Evolutionary conservation across 257 asterid species (phyloP).

Genomic region (Plectranthus barbatus): DNA sequence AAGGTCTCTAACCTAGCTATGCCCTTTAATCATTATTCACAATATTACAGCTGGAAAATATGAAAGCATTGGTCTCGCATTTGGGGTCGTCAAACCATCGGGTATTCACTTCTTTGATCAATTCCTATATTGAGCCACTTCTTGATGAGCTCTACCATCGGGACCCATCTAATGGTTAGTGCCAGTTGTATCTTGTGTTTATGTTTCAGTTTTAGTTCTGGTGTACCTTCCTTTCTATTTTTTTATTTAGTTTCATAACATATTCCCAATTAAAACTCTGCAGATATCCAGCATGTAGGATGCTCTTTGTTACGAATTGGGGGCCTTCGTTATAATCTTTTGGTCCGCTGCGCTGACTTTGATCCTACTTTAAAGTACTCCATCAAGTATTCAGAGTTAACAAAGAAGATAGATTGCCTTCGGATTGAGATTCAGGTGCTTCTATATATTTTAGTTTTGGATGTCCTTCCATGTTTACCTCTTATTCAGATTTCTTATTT

Average conservation of each 20-base stretch:
- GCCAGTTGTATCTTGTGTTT: constrained; percentile 10
- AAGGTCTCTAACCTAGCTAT: neutral
- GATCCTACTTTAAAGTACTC: constrained; percentile 78
- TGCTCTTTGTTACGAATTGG: constrained; percentile 59
- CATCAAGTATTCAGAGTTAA: constrained; percentile 50
- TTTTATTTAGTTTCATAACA: neutral
- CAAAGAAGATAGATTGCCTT: constrained; percentile 61
- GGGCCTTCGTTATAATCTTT: constrained; percentile 63
- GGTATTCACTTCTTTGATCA: constrained; percentile 42
- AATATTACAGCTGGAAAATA: constrained; percentile 29
- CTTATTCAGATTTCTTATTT: too few species aligned
- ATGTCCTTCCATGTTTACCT: neutral
- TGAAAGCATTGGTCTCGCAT: constrained; percentile 35
- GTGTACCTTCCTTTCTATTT: neutral
- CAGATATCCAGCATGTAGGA: constrained; percentile 44
- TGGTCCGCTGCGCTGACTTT: constrained; percentile 54
- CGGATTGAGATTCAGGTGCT: constrained; percentile 71
- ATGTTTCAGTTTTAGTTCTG: neutral
- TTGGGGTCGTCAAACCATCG: constrained; percentile 60
- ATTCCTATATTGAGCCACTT: constrained; percentile 51
- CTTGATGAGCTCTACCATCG: constrained; percentile 44
- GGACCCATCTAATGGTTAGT: constrained; percentile 43
- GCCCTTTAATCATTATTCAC: constrained; percentile 6
- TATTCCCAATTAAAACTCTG: constrained; percentile 15
- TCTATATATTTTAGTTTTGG: neutral